Evolutionary conservation across 768 basidiomycete genomes (phyloP).

Genomic region (Podaxis sp.): DNA sequence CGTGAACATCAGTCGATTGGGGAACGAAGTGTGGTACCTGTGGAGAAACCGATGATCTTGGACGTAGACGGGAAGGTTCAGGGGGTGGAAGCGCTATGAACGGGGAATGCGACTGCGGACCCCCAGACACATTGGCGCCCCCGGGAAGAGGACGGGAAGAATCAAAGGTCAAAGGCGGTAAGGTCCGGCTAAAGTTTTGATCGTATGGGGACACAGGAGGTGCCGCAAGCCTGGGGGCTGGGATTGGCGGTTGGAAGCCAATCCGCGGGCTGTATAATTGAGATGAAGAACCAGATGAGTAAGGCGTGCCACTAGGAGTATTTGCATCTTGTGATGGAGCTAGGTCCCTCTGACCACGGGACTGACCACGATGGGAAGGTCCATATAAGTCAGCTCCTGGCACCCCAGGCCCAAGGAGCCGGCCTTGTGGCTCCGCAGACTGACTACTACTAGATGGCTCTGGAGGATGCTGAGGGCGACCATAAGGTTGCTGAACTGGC

Average conservation of each 20-base stretch:
- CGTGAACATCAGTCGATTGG: constrained; percentile 29
- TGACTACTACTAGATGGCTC: constrained; percentile 26
- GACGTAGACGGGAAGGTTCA: constrained; percentile 22
- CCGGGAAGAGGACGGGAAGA: constrained; percentile 1
- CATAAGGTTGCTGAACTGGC: constrained; percentile 15
- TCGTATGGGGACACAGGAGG: constrained; percentile 2
- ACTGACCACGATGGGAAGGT: constrained; percentile 9
- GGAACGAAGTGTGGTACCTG: constrained; percentile 30
- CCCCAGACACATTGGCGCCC: constrained; percentile 5
- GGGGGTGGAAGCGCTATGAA: constrained; percentile 26
- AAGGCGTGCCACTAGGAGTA: constrained; percentile 16
- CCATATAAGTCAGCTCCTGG: constrained; percentile 34
- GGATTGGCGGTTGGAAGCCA: constrained; percentile 5
- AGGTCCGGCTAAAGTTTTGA: constrained; percentile 14
- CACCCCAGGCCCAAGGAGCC: constrained; percentile 56
- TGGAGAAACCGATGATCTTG: constrained; percentile 19
- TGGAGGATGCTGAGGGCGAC: constrained; percentile 19
- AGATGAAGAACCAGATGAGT: constrained; percentile 16
- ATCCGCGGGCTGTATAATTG: constrained; percentile 13
- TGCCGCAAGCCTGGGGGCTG: constrained; percentile 1
- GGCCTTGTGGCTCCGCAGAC: constrained; percentile 32
- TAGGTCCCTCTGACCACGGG: constrained; percentile 7
- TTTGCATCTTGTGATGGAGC: constrained; percentile 7
- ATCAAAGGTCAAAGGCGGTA: constrained; percentile 14
- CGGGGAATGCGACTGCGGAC: constrained; percentile 4